phyloP scores from a whole-genome alignment of 2,329 filamentous ascomycete genomes.

The Mycocentrospora acerina region DNA sequence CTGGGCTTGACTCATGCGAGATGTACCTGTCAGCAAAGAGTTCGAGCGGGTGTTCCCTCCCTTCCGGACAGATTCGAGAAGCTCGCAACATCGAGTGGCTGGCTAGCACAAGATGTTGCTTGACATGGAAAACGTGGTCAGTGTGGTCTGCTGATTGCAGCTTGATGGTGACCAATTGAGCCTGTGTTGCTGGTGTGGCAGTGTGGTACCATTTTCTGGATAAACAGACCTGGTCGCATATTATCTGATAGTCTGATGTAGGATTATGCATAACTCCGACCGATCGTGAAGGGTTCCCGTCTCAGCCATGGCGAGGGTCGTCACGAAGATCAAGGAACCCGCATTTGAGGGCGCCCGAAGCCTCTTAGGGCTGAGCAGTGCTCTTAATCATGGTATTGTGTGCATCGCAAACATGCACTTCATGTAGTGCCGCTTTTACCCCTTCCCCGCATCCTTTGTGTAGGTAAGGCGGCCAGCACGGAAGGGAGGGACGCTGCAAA shows the following conservation, averaged over 20 bases:
- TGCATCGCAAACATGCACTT: background rate
- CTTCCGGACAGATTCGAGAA: constrained; percentile 36
- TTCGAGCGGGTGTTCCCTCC: constrained; percentile 17
- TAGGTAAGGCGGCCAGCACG: background rate
- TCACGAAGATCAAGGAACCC: too few relatives aligned
- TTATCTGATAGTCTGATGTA: too few relatives aligned
- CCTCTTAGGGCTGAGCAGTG: too few relatives aligned
- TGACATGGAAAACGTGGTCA: constrained; percentile 14
- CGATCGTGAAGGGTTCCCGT: too few relatives aligned
- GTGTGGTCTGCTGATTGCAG: constrained; percentile 26
- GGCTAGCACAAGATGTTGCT: constrained; percentile 4
- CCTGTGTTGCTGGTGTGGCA: constrained; percentile 17
- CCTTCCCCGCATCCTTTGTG: background rate
- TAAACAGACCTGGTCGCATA: too few relatives aligned
- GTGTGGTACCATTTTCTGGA: constrained; percentile 15
- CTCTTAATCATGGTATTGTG: too few relatives aligned
- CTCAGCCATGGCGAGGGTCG: too few relatives aligned
- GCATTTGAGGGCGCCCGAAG: too few relatives aligned
- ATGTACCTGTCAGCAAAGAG: constrained; percentile 11
- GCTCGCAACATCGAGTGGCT: constrained; percentile 14
- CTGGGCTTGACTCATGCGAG: too few relatives aligned
- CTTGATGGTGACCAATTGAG: constrained; percentile 12
- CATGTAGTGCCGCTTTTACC: background rate
- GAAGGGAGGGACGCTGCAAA: background rate
- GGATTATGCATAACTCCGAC: too few relatives aligned